Base-by-base conservation (phyloP, 345 rosid genomes). In the Barbarea vulgaris region DNA sequence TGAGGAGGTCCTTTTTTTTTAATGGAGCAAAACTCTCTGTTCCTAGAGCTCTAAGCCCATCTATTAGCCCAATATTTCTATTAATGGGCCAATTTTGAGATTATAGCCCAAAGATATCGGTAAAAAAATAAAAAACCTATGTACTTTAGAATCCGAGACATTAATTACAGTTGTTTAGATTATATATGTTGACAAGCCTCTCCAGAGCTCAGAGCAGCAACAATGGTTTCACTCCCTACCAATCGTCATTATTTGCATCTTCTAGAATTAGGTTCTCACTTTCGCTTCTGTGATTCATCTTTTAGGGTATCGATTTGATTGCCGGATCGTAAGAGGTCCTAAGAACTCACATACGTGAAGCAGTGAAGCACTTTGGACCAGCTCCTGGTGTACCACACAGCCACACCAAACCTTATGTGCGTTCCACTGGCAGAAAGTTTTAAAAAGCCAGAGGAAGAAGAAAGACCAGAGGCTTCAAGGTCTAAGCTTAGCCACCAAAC, bases 391-490 rank as follows among this genome's bases (percentile, higher is more conserved):
- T 46, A 9, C 51, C 51, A 13, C 46, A 42, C 3, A 36, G 51
- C 21, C 51, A 17, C 51, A 17, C 56, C 6, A 51, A 51, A 22
- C 56, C 56, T 4, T 51, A 52, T 52, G 30, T 24, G 24, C 85
- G 88, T 14, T 50, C 87, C 4, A 84, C 83, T 83, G 90, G 88
- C 55, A 80, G 87, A 64, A 87, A 89, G 77, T 86, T 86, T 76
- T 89, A 87, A 81, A 89, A 59, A 69, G 93, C 88, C 31, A 81
- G 97, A 73, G 93, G 95, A 39, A 86, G 63, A 84, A 85, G 93
- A 76, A 88, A 84, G 78, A 86, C 87, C 84, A 83, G 80, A 76
- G 89, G 92, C 27, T 87, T 87, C 79, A 81, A 89, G 81, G 90
- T 87, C 54, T 90, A 70, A 82, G 80, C 25, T 24, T 24, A 24